Evolutionary conservation across 2,329 filamentous ascomycete genomes (phyloP), one percentile per base, ranked within the genome.

Genomic region (Plenodomus lindquistii): DNA sequence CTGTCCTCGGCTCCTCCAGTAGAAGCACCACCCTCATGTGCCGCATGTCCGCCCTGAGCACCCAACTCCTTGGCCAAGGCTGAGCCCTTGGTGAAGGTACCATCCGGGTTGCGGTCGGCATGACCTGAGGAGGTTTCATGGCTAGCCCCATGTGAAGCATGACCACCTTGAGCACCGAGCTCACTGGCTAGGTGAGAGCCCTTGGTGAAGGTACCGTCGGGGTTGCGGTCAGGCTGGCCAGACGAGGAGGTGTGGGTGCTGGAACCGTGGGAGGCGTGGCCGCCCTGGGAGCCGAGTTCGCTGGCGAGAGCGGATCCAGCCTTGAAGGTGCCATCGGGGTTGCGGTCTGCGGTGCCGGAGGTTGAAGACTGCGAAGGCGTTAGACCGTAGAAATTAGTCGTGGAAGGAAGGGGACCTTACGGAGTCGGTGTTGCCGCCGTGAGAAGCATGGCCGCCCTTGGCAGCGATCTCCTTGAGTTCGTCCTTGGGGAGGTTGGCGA

Each of bases 401-500:
- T 31, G 29, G 34, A 13, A 3, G 27, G 8, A 24, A 20, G n/a
- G 19, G 18, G 15, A n/a, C n/a, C 16, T 3, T 35, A 16, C 24
- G n/a, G n/a, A 15, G 20, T 11, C 27, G 36, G 36, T 40, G 18
- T 19, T 17, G 35, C 37, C 21, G 37, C 67, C 67, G 46, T 73
- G 69, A 43, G 65, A 70, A 15, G 75, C 72, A 42, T 76, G 73
- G 4, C 77, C 78, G n/a, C 78, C 78, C 64, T 79, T 80, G 43
- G 71, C 70, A 13, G 76, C 77, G 46, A 80, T 78, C 46, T 74
- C 75, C 22, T 67, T 65, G 45, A 81, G 76, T 54, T 81, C 74
- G 36, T 79, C 77, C 43, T 74, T 77, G 49, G 77, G 71, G 34
- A 76, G 75, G 69, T 81, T 81, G 69, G 77, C 77, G 54, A 81